Evolutionary conservation across 192 early-diverging fungal genomes (phyloP).

Genomic region (Gaertneriomyces sp.): DNA sequence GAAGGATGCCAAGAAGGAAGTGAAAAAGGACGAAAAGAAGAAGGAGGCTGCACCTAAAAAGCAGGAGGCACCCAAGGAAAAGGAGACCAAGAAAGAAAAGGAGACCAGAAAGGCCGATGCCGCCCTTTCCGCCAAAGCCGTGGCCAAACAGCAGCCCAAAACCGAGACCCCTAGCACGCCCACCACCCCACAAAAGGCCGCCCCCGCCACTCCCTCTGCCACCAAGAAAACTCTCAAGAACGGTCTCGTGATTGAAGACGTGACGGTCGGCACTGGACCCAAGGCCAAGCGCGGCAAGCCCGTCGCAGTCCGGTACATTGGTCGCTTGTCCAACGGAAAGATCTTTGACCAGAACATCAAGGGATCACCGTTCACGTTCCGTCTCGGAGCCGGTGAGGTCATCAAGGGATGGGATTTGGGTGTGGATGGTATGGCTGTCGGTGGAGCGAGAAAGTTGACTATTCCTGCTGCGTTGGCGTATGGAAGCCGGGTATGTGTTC

Average conservation of each 20-base stretch:
- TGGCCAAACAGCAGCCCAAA: constrained; percentile 37
- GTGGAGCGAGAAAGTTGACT: constrained; percentile 84
- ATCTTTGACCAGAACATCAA: constrained; percentile 94
- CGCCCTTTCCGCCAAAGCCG: constrained; percentile 29
- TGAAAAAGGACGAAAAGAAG: constrained; percentile 39
- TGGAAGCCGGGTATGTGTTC: constrained; percentile 37
- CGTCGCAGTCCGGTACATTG: constrained; percentile 90
- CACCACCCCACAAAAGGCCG: constrained; percentile 4
- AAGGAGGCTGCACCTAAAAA: constrained; percentile 32
- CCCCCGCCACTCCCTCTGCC: constrained; percentile 22
- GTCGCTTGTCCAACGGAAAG: constrained; percentile 86
- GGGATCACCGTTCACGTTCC: constrained; percentile 87
- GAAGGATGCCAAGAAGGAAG: constrained; percentile 36
- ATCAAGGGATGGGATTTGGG: constrained; percentile 97
- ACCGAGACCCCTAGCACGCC: constrained; percentile 1
- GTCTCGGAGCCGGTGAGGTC: constrained; percentile 80
- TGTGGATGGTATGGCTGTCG: constrained; percentile 79
- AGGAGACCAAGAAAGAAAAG: constrained; percentile 28
- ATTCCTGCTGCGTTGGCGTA: constrained; percentile 78
- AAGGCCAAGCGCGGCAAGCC: constrained; percentile 64
- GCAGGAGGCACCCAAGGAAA: constrained; percentile 36
- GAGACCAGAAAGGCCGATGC: constrained; percentile 29
- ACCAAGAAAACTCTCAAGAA: constrained; percentile 51
- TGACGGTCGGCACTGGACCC: constrained; percentile 59
- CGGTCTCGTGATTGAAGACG: constrained; percentile 82